Evolutionary conservation across 257 asterid genomes (phyloP), one percentile per base, ranked within the genome.

Genomic region (Nicotiana undulata): DNA sequence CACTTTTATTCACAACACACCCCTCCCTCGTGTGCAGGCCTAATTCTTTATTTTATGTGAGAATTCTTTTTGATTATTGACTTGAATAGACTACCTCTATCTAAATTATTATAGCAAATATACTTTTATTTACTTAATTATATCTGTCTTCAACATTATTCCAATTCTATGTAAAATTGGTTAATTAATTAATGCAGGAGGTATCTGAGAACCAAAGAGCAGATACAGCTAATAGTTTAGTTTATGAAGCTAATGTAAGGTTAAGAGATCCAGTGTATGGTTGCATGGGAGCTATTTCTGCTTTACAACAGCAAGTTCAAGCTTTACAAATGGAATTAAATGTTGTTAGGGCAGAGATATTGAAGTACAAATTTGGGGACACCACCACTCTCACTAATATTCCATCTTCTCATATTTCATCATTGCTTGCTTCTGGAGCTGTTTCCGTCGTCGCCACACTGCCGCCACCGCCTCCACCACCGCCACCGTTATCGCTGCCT

Each of bases 181-280:
- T 49, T 11, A 10, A 31, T 49, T 11, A 10, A 31, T 49, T 24
- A 78, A 63, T 53, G 56, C 85, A 92, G 98, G 97, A 94, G 77
- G 97, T 94, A 63, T 91, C 92, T 2, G 97, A 90, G 65, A 90
- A 86, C 61, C 95, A 91, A 74, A 89, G 98, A 82, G 94, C 92
- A 63, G 95, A 91, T 68, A 91, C 98, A 2, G 97, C 97, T 55
- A 90, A 91, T 24, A 91, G 95, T 75, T 92, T 94, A 16, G 97
- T 91, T 51, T 94, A 91, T 51, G 98, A 94, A 81, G 98, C 98
- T 18, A 91, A 89, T 68, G 92, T 89, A 56, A 84, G 98, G 90
- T 82, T 92, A 32, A 89, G 92, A 67, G 97, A 94, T 85, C 98
- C 98, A 1, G 94, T 94, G 11, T 90, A 92, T 28, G 98, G 97